Conservation (phyloP, 2,329 filamentous ascomycete species). For the Colletotrichum incanum region DNA sequence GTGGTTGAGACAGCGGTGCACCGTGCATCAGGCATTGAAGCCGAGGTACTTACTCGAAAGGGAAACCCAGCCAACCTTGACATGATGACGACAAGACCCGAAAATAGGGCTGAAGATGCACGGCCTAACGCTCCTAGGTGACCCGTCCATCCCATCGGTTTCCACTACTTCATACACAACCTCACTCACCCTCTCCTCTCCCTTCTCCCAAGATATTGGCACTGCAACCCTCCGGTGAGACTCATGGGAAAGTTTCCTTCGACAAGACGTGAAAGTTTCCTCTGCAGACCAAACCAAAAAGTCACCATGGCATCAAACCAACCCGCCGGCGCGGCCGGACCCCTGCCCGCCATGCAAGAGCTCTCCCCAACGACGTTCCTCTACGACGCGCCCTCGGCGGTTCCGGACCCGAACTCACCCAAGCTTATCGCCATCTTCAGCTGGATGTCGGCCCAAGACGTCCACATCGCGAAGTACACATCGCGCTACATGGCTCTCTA, state of each 20-base stretch:
- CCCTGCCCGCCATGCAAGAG: constrained; percentile 56
- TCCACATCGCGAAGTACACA: constrained; percentile 68
- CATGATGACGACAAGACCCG: constrained; percentile 29
- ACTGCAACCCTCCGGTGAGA: neutral
- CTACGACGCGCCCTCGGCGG: constrained; percentile 49
- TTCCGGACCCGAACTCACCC: constrained; percentile 50
- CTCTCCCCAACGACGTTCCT: constrained; percentile 57
- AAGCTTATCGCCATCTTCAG: constrained; percentile 64
- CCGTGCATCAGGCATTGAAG: constrained; percentile 13
- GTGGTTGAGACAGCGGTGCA: constrained; percentile 4
- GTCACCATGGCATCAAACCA: constrained; percentile 49
- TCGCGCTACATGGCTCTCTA: constrained; percentile 61
- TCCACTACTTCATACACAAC: constrained; percentile 27
- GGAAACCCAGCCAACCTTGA: constrained; percentile 22
- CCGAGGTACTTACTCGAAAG: constrained; percentile 31
- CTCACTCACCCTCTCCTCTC: neutral
- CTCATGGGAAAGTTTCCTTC: neutral
- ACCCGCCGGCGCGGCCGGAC: constrained; percentile 40
- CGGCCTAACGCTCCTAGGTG: constrained; percentile 16
- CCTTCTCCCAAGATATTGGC: neutral
- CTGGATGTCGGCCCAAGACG: constrained; percentile 68
- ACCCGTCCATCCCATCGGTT: constrained; percentile 34
- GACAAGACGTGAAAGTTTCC: neutral
- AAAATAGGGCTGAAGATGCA: constrained; percentile 26
- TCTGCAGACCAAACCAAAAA: neutral